Percentiles rank a stretch among this genome's conserved stretches.
Conservation (phyloP, 768 basidiomycete genomes). For the Mycena chlorophos region DNA sequence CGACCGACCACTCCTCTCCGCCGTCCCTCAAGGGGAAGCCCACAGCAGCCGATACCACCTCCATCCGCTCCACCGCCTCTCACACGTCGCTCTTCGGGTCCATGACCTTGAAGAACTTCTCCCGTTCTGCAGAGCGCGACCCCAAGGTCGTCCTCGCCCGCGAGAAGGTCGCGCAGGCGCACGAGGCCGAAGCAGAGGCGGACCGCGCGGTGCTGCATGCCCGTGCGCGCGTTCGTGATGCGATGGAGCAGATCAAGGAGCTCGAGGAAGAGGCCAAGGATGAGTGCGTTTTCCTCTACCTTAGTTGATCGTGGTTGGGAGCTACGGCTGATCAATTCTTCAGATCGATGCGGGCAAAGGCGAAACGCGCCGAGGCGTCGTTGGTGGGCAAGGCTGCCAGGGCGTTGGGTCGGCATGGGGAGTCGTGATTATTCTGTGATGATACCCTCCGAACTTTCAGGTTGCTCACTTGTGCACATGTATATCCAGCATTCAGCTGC, state of each 20-base stretch:
- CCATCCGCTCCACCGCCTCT: neutral
- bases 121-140: slow-evolving; percentile 30
- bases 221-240: slow-evolving; percentile 45
- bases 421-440: too few relatives aligned
- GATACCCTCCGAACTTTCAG: too few relatives aligned
- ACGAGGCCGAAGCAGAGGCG: slow-evolving; percentile 51
- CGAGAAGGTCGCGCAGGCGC: slow-evolving; percentile 51
- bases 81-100: neutral
- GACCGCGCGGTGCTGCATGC: slow-evolving; percentile 51
- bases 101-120: neutral
- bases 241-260: slow-evolving; percentile 46
- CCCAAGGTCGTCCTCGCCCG: slow-evolving; percentile 49
- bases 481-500: too few relatives aligned
- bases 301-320: neutral
- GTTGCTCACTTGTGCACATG: too few relatives aligned
- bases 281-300: slow-evolving; percentile 42
- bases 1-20: neutral
- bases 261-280: slow-evolving; percentile 54
- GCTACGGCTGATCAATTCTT: neutral
- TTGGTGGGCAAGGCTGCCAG: neutral
- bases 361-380: neutral
- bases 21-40: neutral
- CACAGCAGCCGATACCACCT: neutral
- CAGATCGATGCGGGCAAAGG: neutral
- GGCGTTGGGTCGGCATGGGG: neutral